Conservation (phyloP, 2,329 filamentous ascomycete genomes). For the Penicillium palitans region DNA sequence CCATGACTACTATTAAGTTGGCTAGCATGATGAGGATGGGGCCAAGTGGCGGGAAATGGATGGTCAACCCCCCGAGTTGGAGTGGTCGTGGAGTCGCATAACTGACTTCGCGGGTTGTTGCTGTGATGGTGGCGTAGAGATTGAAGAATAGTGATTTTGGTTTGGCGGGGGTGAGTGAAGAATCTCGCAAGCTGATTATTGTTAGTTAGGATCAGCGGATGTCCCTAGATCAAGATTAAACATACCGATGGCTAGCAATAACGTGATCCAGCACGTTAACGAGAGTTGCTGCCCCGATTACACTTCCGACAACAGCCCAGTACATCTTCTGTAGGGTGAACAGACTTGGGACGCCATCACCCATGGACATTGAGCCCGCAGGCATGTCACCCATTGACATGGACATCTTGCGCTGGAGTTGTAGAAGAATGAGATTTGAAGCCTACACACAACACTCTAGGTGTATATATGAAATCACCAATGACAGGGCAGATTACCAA, state of each 20-base stretch:
- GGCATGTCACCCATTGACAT: constrained; percentile 30
- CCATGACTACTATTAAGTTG: constrained; percentile 53
- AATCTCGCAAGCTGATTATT: constrained; percentile 47
- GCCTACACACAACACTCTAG: not conserved
- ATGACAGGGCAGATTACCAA: constrained; percentile 6
- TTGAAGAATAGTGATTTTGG: constrained; percentile 53
- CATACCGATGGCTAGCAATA: constrained; percentile 53
- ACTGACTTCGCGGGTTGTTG: constrained; percentile 55
- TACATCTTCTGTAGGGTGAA: constrained; percentile 54
- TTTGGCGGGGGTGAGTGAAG: constrained; percentile 50
- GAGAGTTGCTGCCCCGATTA: constrained; percentile 36
- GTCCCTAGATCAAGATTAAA: not conserved
- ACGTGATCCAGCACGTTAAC: constrained; percentile 49
- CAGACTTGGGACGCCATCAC: constrained; percentile 46
- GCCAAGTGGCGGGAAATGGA: constrained; percentile 44
- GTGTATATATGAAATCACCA: not conserved
- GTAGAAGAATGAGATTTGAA: not conserved
- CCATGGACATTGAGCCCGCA: constrained; percentile 46
- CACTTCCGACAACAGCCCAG: constrained; percentile 51
- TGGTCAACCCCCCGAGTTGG: constrained; percentile 32
- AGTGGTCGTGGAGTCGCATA: constrained; percentile 47
- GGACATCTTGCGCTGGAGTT: constrained; percentile 16
- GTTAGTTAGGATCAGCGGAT: not conserved
- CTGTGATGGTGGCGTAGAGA: constrained; percentile 54
- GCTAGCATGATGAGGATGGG: constrained; percentile 36